Evolutionary conservation across 768 basidiomycete species (phyloP), one percentile per base, ranked within the genome.

Genomic region (Xerocomellus intermedius): DNA sequence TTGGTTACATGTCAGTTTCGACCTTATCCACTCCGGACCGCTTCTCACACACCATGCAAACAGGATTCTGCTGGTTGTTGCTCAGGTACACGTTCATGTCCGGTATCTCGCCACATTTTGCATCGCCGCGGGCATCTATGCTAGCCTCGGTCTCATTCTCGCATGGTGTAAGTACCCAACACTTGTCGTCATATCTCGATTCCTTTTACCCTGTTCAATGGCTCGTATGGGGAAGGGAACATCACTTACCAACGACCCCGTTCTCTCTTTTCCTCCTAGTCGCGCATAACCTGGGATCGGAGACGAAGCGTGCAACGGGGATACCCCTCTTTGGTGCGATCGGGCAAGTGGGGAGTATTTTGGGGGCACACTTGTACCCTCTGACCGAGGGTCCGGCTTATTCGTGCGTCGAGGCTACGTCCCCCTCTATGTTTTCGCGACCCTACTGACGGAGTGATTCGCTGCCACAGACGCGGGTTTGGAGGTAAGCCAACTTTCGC

Each of bases 21-120:
- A 44, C 16, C 16, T 4, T 9, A 21, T 30, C 45, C 24, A 1
- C 10, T 50, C 12, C 3, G 1, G n/a, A 5, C 9, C 2, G 0
- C 9, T 38, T 42, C 58, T 64, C 24, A 57, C n/a, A 17, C 13
- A 6, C 28, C 26, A 16, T 22, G 14, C 5, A 2, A 42, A 14
- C 28, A 64, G 60, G 54, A 63, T 81, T 16, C 62, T 80, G 8
- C 63, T 80, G 12, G 54, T 64, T 9, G 69, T 73, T 7, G 44
- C 61, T 1, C 52, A 72, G 14, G 67, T 68, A 39, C 64, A 68
- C 37, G 13, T 55, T 22, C 67, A 75, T 45, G 65, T 76, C 13
- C 74, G 75, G 17, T 81, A 82, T 50, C 73, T 79, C 36, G 76
- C 79, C 16, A 75, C 73, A 12, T 80, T 81, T 63, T 75, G 68